Percentiles rank a stretch among this genome's conserved stretches.
Conservation (phyloP, 106 monocot species). For the Xerophyta viscosa region DNA sequence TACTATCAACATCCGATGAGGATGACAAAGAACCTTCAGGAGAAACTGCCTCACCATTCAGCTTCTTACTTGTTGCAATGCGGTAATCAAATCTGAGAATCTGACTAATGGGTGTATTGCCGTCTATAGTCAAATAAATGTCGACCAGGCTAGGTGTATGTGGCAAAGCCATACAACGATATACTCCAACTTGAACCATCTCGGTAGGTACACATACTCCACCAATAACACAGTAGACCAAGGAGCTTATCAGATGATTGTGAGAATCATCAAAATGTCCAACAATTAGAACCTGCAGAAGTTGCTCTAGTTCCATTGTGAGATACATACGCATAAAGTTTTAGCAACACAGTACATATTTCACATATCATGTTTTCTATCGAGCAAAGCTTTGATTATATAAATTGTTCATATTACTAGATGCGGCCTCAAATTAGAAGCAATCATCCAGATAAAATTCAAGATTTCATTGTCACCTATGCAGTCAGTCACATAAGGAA, state of each 20-base stretch:
- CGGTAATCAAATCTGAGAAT: slow-evolving; percentile 52
- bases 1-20: slow-evolving; percentile 8
- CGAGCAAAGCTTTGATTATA: too few species aligned
- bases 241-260: slow-evolving; percentile 37
- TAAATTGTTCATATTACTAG: too few species aligned
- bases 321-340: too few species aligned
- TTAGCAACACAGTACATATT: too few species aligned
- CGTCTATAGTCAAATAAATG: slow-evolving; percentile 62
- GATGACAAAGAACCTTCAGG: too few species aligned
- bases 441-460: too few species aligned
- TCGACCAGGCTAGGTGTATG: slow-evolving; percentile 36
- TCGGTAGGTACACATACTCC: slow-evolving; percentile 42
- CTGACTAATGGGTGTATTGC: slow-evolving; percentile 69
- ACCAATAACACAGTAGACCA: slow-evolving; percentile 49
- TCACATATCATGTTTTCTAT: too few species aligned
- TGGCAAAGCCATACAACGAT: slow-evolving; percentile 33
- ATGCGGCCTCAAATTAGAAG: too few species aligned
- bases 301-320: neutral
- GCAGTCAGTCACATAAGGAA: too few species aligned
- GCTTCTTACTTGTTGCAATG: neutral
- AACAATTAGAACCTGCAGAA: slow-evolving; percentile 65
- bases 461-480: too few species aligned
- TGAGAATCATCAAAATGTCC: slow-evolving; percentile 57
- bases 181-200: slow-evolving; percentile 65
- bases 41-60: slow-evolving; percentile 8